phyloP scores from a whole-genome alignment of 2,329 filamentous ascomycete genomes.

The Colletotrichum tropicicola region DNA sequence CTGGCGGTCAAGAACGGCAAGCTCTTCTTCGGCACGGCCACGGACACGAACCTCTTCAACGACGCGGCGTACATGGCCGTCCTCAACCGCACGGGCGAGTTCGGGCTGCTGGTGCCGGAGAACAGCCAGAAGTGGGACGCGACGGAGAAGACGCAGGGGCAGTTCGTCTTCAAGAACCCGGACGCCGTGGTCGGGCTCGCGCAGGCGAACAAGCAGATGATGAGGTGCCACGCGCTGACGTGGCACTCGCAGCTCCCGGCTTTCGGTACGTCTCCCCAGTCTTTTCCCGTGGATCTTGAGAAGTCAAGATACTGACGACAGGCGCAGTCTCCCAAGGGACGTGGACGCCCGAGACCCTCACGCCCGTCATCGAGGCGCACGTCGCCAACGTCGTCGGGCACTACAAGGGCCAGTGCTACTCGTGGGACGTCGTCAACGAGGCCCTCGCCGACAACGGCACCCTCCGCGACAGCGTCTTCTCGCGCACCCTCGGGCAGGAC shows the following conservation, averaged over 20 bases:
- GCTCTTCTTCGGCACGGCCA: slow-evolving; percentile 70
- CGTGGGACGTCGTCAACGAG: slow-evolving; percentile 64
- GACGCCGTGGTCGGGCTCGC: slow-evolving; percentile 57
- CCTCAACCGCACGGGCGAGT: slow-evolving; percentile 62
- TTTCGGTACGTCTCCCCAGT: slow-evolving; percentile 38
- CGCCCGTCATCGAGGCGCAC: slow-evolving; percentile 57
- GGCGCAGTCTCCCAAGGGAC: slow-evolving; percentile 60
- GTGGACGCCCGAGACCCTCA: slow-evolving; percentile 60
- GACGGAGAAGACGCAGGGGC: slow-evolving; percentile 63
- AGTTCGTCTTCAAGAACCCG: slow-evolving; percentile 68
- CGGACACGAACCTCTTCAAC: slow-evolving; percentile 60
- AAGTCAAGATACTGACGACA: slow-evolving; percentile 48
- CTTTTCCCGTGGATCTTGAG: not conserved
- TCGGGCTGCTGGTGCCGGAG: slow-evolving; percentile 69
- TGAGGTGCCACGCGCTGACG: slow-evolving; percentile 71
- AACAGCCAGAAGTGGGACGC: slow-evolving; percentile 70
- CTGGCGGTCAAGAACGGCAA: slow-evolving; percentile 61
- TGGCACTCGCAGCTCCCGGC: slow-evolving; percentile 70
- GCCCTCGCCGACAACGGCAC: slow-evolving; percentile 64
- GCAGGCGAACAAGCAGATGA: slow-evolving; percentile 48
- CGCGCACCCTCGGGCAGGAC: slow-evolving; percentile 57
- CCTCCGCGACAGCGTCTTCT: slow-evolving; percentile 57
- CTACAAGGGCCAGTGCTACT: slow-evolving; percentile 55
- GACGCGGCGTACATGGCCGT: slow-evolving; percentile 61
- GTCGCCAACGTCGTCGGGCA: slow-evolving; percentile 54